These are phyloP conservation scores for Leishmania aethiopica DNA, from an alignment of 208 protist genomes.

Conservation along the genomic window DNA sequence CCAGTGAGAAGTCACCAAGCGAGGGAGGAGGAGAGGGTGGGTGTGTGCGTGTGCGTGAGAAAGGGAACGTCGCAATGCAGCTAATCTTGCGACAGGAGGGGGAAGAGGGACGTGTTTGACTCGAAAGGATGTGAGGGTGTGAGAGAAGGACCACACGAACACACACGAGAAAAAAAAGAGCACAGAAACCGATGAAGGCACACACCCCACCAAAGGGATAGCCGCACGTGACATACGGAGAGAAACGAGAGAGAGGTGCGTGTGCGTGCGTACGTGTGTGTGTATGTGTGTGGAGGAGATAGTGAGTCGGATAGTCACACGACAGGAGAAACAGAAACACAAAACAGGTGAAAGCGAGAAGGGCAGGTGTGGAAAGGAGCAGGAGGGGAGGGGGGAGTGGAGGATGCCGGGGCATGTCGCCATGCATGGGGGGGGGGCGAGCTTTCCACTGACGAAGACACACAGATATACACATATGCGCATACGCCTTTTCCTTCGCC, in stretches of 20 bases:
- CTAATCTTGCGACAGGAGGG: not conserved
- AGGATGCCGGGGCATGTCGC: not conserved
- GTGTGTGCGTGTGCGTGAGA: not conserved
- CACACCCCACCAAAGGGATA: not conserved
- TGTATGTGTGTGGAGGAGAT: not conserved
- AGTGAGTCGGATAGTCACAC: not conserved
- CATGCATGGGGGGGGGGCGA: not conserved
- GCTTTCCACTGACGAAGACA: not conserved
- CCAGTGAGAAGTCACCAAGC: not conserved
- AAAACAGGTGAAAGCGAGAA: not conserved
- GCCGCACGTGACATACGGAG: not conserved
- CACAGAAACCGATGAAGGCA: not conserved
- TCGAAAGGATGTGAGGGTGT: too few species aligned
- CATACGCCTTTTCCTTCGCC: not conserved
- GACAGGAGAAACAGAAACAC: not conserved
- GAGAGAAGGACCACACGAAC: not conserved
- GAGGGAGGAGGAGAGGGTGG: not conserved
- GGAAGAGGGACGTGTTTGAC: not conserved
- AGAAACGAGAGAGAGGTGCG: not conserved
- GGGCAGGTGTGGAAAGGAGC: not conserved
- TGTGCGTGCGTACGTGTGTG: not conserved
- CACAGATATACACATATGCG: not conserved
- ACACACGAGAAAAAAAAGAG: not conserved
- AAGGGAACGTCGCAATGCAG: not conserved
- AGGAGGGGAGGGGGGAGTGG: not conserved